Base-by-base conservation (phyloP, 2,329 filamentous ascomycete genomes). In the Arthroderma uncinatum region DNA sequence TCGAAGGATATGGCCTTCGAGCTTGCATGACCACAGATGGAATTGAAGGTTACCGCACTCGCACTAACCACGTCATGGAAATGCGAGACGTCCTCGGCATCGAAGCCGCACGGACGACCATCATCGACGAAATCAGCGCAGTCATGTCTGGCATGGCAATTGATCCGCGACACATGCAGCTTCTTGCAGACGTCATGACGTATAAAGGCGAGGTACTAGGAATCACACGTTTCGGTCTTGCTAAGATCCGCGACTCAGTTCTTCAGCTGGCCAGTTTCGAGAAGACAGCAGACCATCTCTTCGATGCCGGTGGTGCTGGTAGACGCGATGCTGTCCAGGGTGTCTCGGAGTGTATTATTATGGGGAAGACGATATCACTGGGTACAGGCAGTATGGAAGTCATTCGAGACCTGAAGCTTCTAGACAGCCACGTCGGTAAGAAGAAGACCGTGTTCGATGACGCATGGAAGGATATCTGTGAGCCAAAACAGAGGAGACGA, bases 131-230 rank as follows among this genome's bases (percentile, higher is more conserved):
- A 75, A 97, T 98, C 66, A 81, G 79, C 55, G 79, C 80, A 55
- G 93, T 97, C 68, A 98, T 97, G 91, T 82, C 82, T 36, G 84
- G 86, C 69, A 96, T 98, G 90, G 84, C 83, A 71, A 97, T 98
- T 66, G 93, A 98, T 73, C 92, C 91, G 47, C 87, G 93, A 57
- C 93, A 98, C 75, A 97, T 98, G 90, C 87, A 96, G 70, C 81
- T 98, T 16, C 82, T 98, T 1, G 92, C 93, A 9, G 93, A 98
- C 67, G 91, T 96, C 56, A 98, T 98, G 93, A 97, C 93, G 0
- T 97, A 92, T 79, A 97, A 96, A 76, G 93, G 93, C 54, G 92
- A 97, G 64, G 88, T 98, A 0, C 80, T 96, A 16, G 93, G 93
- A 54, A 98, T 98, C 69, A 98, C 93, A 1, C 86, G 93, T 33